Conservation (phyloP, 2,329 filamentous ascomycete genomes). For the Diaporthe batatas region DNA sequence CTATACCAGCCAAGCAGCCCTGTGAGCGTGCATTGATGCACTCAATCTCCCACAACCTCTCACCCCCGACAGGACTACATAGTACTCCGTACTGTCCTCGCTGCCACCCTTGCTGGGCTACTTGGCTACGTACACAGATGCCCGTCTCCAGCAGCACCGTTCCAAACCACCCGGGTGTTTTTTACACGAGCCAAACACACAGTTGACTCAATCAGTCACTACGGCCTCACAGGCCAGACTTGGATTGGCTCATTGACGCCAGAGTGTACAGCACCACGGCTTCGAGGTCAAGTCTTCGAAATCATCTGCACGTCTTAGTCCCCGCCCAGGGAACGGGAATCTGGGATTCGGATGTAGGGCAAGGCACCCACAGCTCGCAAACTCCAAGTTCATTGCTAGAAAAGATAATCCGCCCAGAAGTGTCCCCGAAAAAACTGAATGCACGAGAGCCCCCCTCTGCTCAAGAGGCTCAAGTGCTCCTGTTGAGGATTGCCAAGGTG, state of each 20-base stretch:
- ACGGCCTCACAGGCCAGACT: not conserved
- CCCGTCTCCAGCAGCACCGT: not conserved
- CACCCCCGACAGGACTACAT: too few species aligned
- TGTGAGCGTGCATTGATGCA: not conserved
- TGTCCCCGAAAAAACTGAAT: not conserved
- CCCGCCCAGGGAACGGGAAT: too few species aligned
- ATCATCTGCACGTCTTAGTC: not conserved
- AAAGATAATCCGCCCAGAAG: too few species aligned
- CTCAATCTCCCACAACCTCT: not conserved
- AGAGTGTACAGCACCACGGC: not conserved
- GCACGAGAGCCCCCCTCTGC: too few species aligned
- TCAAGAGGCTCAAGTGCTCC: not conserved
- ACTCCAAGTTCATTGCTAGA: not conserved
- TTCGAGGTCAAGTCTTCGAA: too few species aligned
- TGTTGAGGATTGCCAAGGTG: not conserved
- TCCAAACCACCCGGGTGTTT: not conserved
- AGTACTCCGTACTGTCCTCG: too few species aligned
- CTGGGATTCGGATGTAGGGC: not conserved
- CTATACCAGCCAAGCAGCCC: constrained; percentile 6
- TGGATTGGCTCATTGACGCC: not conserved
- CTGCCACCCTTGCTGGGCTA: not conserved
- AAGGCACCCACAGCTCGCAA: not conserved
- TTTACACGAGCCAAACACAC: too few species aligned
- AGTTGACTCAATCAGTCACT: not conserved
- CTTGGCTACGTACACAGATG: not conserved